Conservation (phyloP, 1,139 yeast species). For the Candida smagusa region DNA sequence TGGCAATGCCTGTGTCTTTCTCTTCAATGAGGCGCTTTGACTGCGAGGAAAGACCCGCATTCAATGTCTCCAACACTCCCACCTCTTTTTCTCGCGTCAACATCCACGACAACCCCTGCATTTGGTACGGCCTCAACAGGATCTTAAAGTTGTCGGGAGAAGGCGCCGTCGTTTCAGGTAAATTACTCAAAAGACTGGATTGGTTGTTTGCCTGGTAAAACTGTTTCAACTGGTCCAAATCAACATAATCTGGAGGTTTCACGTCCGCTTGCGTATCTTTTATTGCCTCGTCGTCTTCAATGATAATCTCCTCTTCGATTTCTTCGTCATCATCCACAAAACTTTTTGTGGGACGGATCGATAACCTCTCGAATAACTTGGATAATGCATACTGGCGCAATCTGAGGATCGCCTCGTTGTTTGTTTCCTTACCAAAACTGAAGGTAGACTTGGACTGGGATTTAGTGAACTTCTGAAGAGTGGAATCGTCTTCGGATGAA, state of each 20-base stretch:
- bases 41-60: constrained; percentile 27
- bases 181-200: constrained; percentile 43
- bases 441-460: constrained; percentile 16
- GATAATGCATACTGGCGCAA: constrained; percentile 57
- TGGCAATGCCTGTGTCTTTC: constrained; percentile 54
- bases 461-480: constrained; percentile 5
- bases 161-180: constrained; percentile 65
- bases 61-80: constrained; percentile 32
- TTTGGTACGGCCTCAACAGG: constrained; percentile 67
- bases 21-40: constrained; percentile 23
- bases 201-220: constrained; percentile 68
- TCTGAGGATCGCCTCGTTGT: constrained; percentile 50
- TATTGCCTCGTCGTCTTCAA: too few species aligned
- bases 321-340: constrained; percentile 6
- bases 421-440: constrained; percentile 45
- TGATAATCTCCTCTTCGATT: constrained; percentile 2
- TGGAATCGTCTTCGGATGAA: constrained; percentile 6
- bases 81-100: constrained; percentile 59
- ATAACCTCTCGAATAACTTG: constrained; percentile 51
- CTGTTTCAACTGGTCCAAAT: constrained; percentile 70
- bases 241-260: constrained; percentile 41
- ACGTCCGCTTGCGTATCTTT: constrained; percentile 18
- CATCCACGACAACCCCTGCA: constrained; percentile 84
- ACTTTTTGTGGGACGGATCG: constrained; percentile 12
- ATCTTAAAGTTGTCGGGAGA: constrained; percentile 52